These are phyloP conservation scores for Chalciporus pseudorubinellus DNA, from an alignment of 768 basidiomycete genomes.

Conservation along the genomic window DNA sequence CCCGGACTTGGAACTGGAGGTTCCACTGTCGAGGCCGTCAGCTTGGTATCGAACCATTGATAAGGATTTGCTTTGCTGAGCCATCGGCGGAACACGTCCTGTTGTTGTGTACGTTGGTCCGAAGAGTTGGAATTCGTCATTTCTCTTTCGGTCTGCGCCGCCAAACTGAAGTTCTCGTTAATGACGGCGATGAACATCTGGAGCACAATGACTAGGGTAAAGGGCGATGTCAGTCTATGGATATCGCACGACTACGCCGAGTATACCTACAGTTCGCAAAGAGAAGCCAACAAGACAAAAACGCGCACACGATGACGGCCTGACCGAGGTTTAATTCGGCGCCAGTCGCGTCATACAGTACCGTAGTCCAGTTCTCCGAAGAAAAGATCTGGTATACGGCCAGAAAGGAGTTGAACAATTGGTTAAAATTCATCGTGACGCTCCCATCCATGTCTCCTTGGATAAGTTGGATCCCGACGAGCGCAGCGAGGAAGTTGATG, in stretches of 20 bases:
- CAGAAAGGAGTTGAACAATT: slow-evolving; percentile 82
- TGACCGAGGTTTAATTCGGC: slow-evolving; percentile 69
- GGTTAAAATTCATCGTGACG: slow-evolving; percentile 68
- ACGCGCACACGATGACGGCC: slow-evolving; percentile 64
- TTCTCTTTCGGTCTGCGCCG: slow-evolving; percentile 84
- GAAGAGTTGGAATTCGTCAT: slow-evolving; percentile 75
- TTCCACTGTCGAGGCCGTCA: slow-evolving; percentile 68
- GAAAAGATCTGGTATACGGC: slow-evolving; percentile 88
- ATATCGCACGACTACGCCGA: background rate
- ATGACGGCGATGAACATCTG: slow-evolving; percentile 98
- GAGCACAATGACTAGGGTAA: slow-evolving; percentile 70
- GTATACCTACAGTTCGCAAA: slow-evolving; percentile 80
- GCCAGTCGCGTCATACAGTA: slow-evolving; percentile 59
- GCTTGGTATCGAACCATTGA: slow-evolving; percentile 72
- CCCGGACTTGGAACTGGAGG: slow-evolving; percentile 70
- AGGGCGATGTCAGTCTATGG: slow-evolving; percentile 1
- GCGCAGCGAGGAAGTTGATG: slow-evolving; percentile 81
- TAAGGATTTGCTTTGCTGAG: slow-evolving; percentile 81
- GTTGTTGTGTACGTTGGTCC: slow-evolving; percentile 53
- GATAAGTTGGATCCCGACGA: slow-evolving; percentile 80
- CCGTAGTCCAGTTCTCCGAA: slow-evolving; percentile 90
- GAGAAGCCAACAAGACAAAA: slow-evolving; percentile 81
- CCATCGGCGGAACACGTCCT: slow-evolving; percentile 52
- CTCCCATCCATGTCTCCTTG: slow-evolving; percentile 70
- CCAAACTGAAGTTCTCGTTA: slow-evolving; percentile 92